phyloP scores from a whole-genome alignment of 1,284 basidiomycete species.

The Mycosarcoma maydis region DNA sequence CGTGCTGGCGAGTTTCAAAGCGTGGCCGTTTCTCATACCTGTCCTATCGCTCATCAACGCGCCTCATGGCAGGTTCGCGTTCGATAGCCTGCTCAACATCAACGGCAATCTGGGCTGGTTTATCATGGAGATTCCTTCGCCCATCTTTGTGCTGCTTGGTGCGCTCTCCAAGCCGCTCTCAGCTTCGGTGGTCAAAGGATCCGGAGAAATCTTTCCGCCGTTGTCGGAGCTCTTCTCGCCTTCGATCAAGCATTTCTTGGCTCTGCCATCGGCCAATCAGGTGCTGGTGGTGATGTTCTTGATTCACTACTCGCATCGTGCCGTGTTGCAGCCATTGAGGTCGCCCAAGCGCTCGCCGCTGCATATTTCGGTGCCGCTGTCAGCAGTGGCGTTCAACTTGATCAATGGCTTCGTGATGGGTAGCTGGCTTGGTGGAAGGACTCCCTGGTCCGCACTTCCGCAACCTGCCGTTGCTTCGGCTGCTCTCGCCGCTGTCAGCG shows the following conservation, averaged over 20 bases:
- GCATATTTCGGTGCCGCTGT: constrained; percentile 76
- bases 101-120: constrained; percentile 76
- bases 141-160: constrained; percentile 71
- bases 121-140: constrained; percentile 83
- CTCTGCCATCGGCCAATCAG: constrained; percentile 70
- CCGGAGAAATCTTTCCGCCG: constrained; percentile 13
- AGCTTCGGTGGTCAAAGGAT: constrained; percentile 49
- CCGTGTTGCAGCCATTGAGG: constrained; percentile 81
- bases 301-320: constrained; percentile 83
- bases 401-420: constrained; percentile 79
- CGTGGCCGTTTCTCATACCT: constrained; percentile 68
- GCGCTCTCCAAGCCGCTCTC: constrained; percentile 69
- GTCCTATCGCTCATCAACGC: constrained; percentile 72
- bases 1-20: constrained; percentile 66
- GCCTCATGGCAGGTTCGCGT: constrained; percentile 79
- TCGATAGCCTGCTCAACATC: constrained; percentile 49
- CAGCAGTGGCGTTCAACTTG: constrained; percentile 76
- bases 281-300: constrained; percentile 76
- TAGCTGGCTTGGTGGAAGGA: constrained; percentile 69
- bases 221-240: constrained; percentile 57
- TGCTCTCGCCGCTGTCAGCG: constrained; percentile 22
- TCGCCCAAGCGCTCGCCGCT: constrained; percentile 81
- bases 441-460: constrained; percentile 46
- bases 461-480: constrained; percentile 64
- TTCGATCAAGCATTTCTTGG: constrained; percentile 53